Evolutionary conservation across 441 rosid species (phyloP).

Genomic region (Metrosideros polymorpha): DNA sequence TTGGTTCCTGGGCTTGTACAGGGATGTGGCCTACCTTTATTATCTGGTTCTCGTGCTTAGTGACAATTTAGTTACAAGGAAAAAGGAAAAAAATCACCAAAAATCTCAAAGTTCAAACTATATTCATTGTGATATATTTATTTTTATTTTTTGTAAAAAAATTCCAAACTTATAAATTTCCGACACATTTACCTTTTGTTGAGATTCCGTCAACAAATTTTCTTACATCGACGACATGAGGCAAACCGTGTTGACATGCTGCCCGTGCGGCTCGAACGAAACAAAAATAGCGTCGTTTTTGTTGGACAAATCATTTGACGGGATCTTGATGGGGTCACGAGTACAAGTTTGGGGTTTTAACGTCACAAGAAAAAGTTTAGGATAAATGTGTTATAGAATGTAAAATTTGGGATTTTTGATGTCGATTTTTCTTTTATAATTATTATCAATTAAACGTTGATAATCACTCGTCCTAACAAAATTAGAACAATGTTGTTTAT

Average conservation of each 20-base stretch:
- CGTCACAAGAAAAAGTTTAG: neutral
- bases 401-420: neutral
- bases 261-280: accelerated
- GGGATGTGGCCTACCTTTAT: neutral
- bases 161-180: too few species aligned
- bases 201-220: neutral
- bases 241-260: accelerated
- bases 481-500: neutral
- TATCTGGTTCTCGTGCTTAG: neutral
- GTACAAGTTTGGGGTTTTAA: neutral
- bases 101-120: neutral
- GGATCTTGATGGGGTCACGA: neutral
- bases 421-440: neutral
- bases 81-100: neutral
- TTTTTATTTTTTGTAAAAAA: neutral
- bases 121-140: neutral
- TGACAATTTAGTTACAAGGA: neutral
- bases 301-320: accelerated
- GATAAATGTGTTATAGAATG: accelerated
- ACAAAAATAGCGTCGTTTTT: neutral
- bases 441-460: neutral
- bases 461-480: neutral
- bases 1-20: neutral
- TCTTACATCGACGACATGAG: neutral
- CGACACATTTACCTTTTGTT: neutral